Percentiles rank a stretch among this genome's conserved stretches.
phyloP scores from a whole-genome alignment of 352 stramenopile species.

The Pythium diclinum region DNA sequence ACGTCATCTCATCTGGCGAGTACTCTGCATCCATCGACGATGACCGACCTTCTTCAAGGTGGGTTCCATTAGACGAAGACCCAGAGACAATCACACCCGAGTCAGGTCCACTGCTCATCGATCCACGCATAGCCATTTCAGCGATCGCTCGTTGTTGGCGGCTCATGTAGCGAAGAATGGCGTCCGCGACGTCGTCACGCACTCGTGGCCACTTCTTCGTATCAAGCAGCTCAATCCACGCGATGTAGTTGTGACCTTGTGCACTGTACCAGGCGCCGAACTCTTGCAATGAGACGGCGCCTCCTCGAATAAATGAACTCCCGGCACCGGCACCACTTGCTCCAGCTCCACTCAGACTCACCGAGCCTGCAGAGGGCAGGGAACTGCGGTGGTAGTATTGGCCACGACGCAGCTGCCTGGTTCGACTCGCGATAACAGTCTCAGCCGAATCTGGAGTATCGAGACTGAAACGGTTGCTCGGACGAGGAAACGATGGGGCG shows the following conservation, averaged over 20 bases:
- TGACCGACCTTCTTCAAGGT: conserved; percentile 28
- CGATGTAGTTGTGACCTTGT: conserved; percentile 77
- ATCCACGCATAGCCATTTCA: conserved; percentile 18
- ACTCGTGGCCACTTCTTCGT: conserved; percentile 82
- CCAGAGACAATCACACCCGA: conserved; percentile 65
- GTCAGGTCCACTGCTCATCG: conserved; percentile 32
- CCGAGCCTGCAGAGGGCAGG: conserved; percentile 51
- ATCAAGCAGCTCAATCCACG: conserved; percentile 85
- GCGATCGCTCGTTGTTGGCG: conserved; percentile 61
- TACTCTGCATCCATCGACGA: conserved; percentile 46
- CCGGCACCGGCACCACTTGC: conserved; percentile 58
- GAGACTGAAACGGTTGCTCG: conserved; percentile 54
- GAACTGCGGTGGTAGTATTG: conserved; percentile 74
- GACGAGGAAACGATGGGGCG: conserved; percentile 27
- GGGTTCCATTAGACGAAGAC: conserved; percentile 63
- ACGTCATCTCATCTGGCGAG: conserved; percentile 34
- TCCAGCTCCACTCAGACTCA: conserved; percentile 54
- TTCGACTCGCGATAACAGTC: conserved; percentile 34
- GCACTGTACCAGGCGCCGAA: conserved; percentile 87
- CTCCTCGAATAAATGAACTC: conserved; percentile 65
- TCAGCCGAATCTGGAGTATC: conserved; percentile 50
- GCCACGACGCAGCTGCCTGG: conserved; percentile 25
- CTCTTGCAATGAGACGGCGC: conserved; percentile 79
- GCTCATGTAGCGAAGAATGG: conserved; percentile 76
- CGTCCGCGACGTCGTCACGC: conserved; percentile 51